phyloP scores from a whole-genome alignment of 371 early-diverging fungal species.

The Quaeritorhiza haematococci region DNA sequence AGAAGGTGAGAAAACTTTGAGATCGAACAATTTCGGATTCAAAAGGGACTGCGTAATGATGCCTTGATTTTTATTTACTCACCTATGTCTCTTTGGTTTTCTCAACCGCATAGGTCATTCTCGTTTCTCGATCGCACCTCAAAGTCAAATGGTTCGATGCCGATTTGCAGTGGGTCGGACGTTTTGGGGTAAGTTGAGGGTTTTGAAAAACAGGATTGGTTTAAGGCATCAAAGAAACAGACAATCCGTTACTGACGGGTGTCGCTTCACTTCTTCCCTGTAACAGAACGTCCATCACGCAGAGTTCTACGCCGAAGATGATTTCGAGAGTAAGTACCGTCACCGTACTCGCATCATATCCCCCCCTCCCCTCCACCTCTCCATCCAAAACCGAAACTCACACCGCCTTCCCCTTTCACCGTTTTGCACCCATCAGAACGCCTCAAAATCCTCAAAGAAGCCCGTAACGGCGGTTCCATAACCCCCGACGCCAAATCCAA shows the following conservation, averaged over 20 bases:
- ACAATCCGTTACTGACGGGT: no score
- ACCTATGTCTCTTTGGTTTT: no score
- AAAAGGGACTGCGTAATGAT: no score
- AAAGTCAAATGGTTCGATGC: conserved; percentile 15
- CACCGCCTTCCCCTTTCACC: no score
- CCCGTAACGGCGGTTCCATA: conserved; percentile 16
- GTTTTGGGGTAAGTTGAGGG: no score
- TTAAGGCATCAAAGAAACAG: no score
- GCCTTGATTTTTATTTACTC: no score
- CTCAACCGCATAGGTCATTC: not conserved
- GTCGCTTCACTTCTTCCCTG: no score
- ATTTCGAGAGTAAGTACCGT: not conserved
- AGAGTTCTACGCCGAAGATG: conserved; percentile 13
- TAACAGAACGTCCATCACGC: not conserved
- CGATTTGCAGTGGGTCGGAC: conserved; percentile 14
- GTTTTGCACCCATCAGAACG: no score
- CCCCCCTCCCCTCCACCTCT: not conserved
- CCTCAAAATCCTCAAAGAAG: conserved; percentile 1
- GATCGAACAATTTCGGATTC: no score
- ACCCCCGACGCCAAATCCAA: conserved; percentile 12
- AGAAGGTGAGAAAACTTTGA: conserved; percentile 4
- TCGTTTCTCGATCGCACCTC: conserved; percentile 6
- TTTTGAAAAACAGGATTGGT: no score
- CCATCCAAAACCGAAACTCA: not conserved
- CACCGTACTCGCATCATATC: no score